Evolutionary conservation across 768 basidiomycete genomes (phyloP), one percentile per base, ranked within the genome.

Genomic region (Tulasnella calospora): DNA sequence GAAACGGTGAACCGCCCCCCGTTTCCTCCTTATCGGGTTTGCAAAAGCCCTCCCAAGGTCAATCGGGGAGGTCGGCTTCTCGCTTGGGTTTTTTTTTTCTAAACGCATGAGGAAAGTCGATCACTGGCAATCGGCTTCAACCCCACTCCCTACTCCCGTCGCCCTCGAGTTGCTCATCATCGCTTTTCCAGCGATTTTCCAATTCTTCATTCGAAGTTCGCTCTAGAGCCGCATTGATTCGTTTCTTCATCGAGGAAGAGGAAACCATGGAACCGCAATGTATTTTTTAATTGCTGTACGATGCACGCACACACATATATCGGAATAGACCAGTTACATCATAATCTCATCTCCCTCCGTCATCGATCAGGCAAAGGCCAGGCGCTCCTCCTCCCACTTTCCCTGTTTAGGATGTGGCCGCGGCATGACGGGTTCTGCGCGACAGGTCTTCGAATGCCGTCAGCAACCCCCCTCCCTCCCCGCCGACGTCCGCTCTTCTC

Each of bases 71-170:
- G 61, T 67, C 30, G 30, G 30, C 61, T 67, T 35, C 33, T 67
- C 33, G 27, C 61, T 67, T 67, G 19, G 27, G 33, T 35, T 35
- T 44, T n/a, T n/a, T n/a, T 10, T 57, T 13, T 57, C 55, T 30
- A 33, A 67, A 9, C 33, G 61, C 61, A 67, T 35, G 61, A 67
- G 61, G 61, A 67, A 67, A 67, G 61, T 67, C 61, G 61, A 67
- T 67, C 61, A 35, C 33, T 33, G 15, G 15, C 13, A 67, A 30
- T 67, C 30, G 61, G 61, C 33, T 67, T 4, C 61, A 5, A 27
- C 33, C 33, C 61, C 33, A 23, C 33, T 17, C 61, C 51, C 51
- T n/a, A 51, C 51, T 51, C 51, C 51, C 51, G 51, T 51, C 51
- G 51, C 51, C 51, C 51, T 51, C 51, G 51, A 51, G 51, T 51